phyloP scores from a whole-genome alignment of 306 rosid genomes.

The Calophaca sinica region DNA sequence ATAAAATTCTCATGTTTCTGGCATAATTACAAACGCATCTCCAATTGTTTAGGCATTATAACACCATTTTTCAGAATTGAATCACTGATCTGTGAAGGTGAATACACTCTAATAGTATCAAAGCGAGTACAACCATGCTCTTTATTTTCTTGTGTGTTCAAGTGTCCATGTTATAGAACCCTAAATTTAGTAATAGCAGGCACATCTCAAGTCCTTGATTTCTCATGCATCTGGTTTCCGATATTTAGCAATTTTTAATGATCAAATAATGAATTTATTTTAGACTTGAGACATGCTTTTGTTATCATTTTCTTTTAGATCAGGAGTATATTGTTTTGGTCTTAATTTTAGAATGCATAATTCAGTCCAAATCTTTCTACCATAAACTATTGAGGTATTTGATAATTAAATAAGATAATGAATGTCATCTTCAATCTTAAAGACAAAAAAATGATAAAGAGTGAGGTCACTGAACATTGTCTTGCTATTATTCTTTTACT shows the following conservation, averaged over 20 bases:
- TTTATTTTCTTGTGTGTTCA: too few relatives aligned
- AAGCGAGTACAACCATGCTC: too few relatives aligned
- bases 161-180: too few relatives aligned
- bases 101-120: too few relatives aligned
- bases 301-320: background rate
- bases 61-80: constrained; percentile 5
- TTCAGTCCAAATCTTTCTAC: constrained; percentile 7
- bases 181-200: too few relatives aligned
- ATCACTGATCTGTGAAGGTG: background rate
- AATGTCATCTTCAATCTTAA: constrained; percentile 11
- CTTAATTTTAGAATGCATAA: constrained; percentile 1
- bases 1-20: too few relatives aligned
- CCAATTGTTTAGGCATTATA: constrained; percentile 5
- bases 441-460: constrained; percentile 8
- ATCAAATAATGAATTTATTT: constrained; percentile 8
- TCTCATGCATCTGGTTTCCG: too few relatives aligned
- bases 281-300: background rate
- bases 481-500: background rate
- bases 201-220: too few relatives aligned
- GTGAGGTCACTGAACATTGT: background rate
- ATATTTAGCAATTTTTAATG: background rate
- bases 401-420: constrained; percentile 25
- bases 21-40: too few relatives aligned
- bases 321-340: constrained; percentile 3
- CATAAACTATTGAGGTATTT: constrained; percentile 7